Conservation (phyloP, 2,329 filamentous ascomycete genomes). For the Kalmusia sp. region DNA sequence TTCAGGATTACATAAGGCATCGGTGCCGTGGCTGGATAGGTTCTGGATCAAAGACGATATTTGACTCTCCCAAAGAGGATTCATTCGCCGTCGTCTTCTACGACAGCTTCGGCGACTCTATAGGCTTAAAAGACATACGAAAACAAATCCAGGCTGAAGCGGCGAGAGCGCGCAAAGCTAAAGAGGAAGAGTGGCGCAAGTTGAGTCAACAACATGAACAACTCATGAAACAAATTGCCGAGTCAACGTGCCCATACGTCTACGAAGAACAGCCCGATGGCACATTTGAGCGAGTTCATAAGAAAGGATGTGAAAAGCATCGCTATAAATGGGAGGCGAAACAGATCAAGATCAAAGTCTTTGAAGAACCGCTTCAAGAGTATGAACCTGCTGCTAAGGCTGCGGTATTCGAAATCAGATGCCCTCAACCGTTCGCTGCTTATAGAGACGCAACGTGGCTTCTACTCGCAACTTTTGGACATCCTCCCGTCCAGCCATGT, state of each 20-base stretch:
- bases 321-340: slow-evolving; percentile 43
- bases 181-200: slow-evolving; percentile 49
- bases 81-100: slow-evolving; percentile 60
- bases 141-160: slow-evolving; percentile 46
- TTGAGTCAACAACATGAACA: slow-evolving; percentile 46
- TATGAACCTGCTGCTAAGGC: slow-evolving; percentile 46
- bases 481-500: slow-evolving; percentile 6
- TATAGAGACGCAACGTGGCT: slow-evolving; percentile 64
- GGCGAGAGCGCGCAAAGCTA: slow-evolving; percentile 32
- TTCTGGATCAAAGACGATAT: slow-evolving; percentile 50
- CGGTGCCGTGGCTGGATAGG: slow-evolving; percentile 38
- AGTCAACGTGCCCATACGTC: slow-evolving; percentile 40
- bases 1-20: slow-evolving; percentile 59
- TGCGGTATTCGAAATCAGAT: slow-evolving; percentile 60
- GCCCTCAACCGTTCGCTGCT: slow-evolving; percentile 52
- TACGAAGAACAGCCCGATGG: slow-evolving; percentile 16
- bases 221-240: slow-evolving; percentile 43
- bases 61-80: slow-evolving; percentile 51
- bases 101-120: slow-evolving; percentile 32
- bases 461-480: slow-evolving; percentile 51
- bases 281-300: slow-evolving; percentile 14
- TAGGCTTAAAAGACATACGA: slow-evolving; percentile 38
- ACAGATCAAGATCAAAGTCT: slow-evolving; percentile 53
- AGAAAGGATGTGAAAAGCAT: slow-evolving; percentile 54
- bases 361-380: slow-evolving; percentile 60